phyloP scores from a whole-genome alignment of 2,329 filamentous ascomycete genomes.

The Allantophomopsis lycopodina region DNA sequence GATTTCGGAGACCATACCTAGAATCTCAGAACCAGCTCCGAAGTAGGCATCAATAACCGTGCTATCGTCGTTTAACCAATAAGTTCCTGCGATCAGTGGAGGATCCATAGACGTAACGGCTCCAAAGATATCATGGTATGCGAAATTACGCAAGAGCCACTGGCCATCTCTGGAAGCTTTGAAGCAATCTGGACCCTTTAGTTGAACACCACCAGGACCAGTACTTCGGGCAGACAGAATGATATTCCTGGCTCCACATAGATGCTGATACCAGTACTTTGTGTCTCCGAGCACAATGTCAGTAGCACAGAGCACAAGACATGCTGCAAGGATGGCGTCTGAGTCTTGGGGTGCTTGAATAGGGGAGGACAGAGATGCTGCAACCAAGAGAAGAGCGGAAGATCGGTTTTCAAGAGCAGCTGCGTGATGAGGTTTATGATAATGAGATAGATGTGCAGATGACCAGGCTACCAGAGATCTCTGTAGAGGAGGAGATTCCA shows the following conservation, averaged over 20 bases:
- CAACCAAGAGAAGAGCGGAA: slow-evolving; percentile 1
- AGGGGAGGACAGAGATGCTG: neutral
- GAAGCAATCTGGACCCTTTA: slow-evolving; percentile 1
- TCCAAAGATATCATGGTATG: slow-evolving; percentile 10
- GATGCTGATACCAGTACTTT: slow-evolving; percentile 2
- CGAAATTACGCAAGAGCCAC: slow-evolving; percentile 11
- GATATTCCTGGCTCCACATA: slow-evolving; percentile 2
- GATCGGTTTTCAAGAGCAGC: slow-evolving; percentile 1
- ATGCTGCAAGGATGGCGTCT: slow-evolving; percentile 3
- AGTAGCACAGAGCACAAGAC: slow-evolving; percentile 3
- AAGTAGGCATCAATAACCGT: slow-evolving; percentile 5
- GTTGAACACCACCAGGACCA: neutral
- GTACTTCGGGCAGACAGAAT: slow-evolving; percentile 1
- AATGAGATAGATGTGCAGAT: slow-evolving; percentile 4
- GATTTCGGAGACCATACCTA: slow-evolving; percentile 3
- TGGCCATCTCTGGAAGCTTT: slow-evolving; percentile 4
- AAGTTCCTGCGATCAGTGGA: slow-evolving; percentile 6
- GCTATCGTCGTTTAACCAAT: slow-evolving; percentile 5
- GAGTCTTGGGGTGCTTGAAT: neutral
- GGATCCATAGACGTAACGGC: slow-evolving; percentile 4
- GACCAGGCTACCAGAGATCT: slow-evolving; percentile 3
- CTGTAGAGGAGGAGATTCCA: slow-evolving; percentile 3
- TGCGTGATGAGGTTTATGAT: neutral
- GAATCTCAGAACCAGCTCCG: slow-evolving; percentile 4
- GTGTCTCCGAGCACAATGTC: slow-evolving; percentile 4